phyloP scores from a whole-genome alignment of 2,329 filamentous ascomycete genomes.

The Aspergillus novofumigatus region DNA sequence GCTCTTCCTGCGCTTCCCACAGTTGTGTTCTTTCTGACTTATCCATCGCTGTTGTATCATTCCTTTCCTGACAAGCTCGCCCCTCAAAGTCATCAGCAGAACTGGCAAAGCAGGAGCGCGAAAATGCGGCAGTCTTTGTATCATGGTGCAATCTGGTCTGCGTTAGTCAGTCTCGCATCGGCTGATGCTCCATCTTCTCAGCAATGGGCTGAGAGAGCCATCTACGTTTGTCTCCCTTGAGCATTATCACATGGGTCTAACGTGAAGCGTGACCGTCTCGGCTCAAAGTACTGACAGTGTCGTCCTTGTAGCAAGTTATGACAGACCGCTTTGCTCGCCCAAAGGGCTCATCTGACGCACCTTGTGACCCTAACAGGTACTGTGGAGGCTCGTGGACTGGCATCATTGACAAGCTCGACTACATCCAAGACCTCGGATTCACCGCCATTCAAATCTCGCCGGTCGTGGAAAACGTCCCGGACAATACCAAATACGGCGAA shows the following conservation, averaged over 20 bases:
- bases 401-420: slow-evolving; percentile 50
- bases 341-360: slow-evolving; percentile 32
- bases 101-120: not conserved
- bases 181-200: slow-evolving; percentile 5
- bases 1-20: not conserved
- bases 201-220: slow-evolving; percentile 52
- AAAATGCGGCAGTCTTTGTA: slow-evolving; percentile 1
- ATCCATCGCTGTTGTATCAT: not conserved
- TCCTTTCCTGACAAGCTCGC: not conserved
- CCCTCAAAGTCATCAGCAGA: not conserved
- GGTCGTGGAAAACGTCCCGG: slow-evolving; percentile 32
- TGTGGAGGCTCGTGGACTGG: slow-evolving; percentile 61
- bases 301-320: slow-evolving; percentile 43
- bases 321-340: slow-evolving; percentile 54
- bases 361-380: slow-evolving; percentile 36
- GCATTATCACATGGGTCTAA: not conserved
- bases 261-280: not conserved
- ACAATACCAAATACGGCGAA: slow-evolving; percentile 32
- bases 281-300: not conserved
- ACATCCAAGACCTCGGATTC: slow-evolving; percentile 45
- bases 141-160: not conserved
- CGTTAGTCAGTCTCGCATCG: not conserved
- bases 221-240: slow-evolving; percentile 38
- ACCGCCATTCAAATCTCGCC: slow-evolving; percentile 37
- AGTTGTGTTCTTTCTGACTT: not conserved